Conservation (phyloP, 2,329 filamentous ascomycete genomes). For the Pyrenophora seminiperda region DNA sequence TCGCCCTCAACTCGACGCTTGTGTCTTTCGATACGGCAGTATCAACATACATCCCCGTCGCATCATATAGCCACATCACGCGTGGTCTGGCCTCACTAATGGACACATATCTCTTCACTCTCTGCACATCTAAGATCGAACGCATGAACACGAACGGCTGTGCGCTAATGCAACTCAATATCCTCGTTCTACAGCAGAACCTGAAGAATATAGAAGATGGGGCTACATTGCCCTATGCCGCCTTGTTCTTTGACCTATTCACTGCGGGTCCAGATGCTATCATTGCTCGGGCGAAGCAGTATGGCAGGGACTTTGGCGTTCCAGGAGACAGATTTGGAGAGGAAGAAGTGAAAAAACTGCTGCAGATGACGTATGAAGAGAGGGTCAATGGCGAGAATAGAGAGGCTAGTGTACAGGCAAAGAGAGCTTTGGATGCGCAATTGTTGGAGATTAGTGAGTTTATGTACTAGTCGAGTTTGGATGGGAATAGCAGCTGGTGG, state of each 20-base stretch:
- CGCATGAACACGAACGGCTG: conserved; percentile 85
- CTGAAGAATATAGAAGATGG: conserved; percentile 86
- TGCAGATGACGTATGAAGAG: conserved; percentile 50
- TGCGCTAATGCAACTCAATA: conserved; percentile 89
- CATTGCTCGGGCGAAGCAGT: conserved; percentile 64
- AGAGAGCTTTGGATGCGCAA: conserved; percentile 72
- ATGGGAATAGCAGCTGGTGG: background rate
- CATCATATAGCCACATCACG: conserved; percentile 74
- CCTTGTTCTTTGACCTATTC: conserved; percentile 73
- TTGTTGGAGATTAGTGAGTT: conserved; percentile 72
- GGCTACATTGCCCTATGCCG: conserved; percentile 66
- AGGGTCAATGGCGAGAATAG: conserved; percentile 68
- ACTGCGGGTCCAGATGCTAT: conserved; percentile 68
- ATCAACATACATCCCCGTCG: conserved; percentile 70
- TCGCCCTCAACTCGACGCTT: conserved; percentile 82
- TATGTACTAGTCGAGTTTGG: conserved; percentile 57
- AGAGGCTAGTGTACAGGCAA: conserved; percentile 67
- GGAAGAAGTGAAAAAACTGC: conserved; percentile 49
- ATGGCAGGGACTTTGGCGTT: conserved; percentile 33
- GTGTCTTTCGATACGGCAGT: conserved; percentile 87
- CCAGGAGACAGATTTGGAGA: conserved; percentile 41
- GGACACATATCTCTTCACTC: conserved; percentile 73
- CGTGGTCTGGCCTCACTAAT: conserved; percentile 77
- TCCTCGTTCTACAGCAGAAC: conserved; percentile 93
- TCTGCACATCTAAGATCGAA: conserved; percentile 69